Evolutionary conservation across 1,284 basidiomycete species (phyloP), one percentile per base, ranked within the genome.

Genomic region (Singerocomus inundabilis): DNA sequence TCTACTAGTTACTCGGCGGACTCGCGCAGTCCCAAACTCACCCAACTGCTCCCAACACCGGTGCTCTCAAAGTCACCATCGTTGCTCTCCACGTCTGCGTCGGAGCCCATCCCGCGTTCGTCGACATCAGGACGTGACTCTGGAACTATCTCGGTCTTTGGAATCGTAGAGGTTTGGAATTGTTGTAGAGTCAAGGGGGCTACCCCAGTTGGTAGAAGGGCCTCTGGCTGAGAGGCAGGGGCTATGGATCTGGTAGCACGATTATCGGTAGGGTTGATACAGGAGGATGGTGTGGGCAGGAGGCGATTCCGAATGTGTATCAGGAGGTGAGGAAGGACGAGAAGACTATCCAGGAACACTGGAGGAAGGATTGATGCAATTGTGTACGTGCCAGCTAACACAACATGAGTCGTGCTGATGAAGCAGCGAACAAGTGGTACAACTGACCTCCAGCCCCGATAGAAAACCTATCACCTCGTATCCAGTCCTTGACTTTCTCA

Each of bases 371-470:
- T 72, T 0, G 88, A 87, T 2, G 86, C 87, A 29, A 82, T 43
- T 44, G 73, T 72, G 55, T 89, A 89, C 7, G 85, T 87, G 36
- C 72, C 69, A 9, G 85, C 86, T 88, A 53, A 16, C 37, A 21
- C 59, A 41, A 9, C 24, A 43, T 36, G 37, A 8, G 15, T 44
- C 54, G 49, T 52, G 38, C 38, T 53, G n/a, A 36, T 11, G 9
- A 21, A 42, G 49, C 24, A 21, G n/a, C 1, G 5, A 39, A 35
- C 46, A 13, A 40, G 16, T 18, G 30, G 36, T 30, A n/a, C 2
- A 15, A 68, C 77, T 60, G 58, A 89, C 86, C 86, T 66, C 88
- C 88, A 46, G 88, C 84, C 53, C 88, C 88, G 45, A 90, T 70
- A 15, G 80, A 76, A 58, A 88, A 78, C 36, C 84, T 69, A 44